Evolutionary conservation across 2,329 filamentous ascomycete genomes (phyloP).

Genomic region (Fusarium sp.): DNA sequence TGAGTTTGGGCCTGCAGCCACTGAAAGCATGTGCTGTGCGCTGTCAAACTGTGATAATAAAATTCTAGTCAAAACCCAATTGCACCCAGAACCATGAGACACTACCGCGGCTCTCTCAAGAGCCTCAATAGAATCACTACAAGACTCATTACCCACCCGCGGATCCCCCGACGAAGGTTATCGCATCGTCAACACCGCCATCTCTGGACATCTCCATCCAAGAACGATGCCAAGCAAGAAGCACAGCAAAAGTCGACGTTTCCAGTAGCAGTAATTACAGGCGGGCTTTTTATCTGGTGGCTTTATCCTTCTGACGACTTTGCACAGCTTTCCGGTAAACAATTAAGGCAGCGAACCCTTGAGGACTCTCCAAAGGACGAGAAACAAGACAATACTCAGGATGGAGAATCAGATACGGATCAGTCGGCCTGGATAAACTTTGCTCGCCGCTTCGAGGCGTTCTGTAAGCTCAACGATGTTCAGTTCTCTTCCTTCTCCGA

Average conservation of each 20-base stretch:
- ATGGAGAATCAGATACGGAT: slow-evolving; percentile 34
- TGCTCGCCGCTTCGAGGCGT: slow-evolving; percentile 57
- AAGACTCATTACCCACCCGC: slow-evolving; percentile 24
- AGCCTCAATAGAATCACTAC: slow-evolving; percentile 30
- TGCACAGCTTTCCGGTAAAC: slow-evolving; percentile 46
- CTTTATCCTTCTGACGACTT: slow-evolving; percentile 57
- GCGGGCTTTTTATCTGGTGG: slow-evolving; percentile 54
- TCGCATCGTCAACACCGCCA: slow-evolving; percentile 27
- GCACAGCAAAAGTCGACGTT: slow-evolving; percentile 40
- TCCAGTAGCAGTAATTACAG: slow-evolving; percentile 47
- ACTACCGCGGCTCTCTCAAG: slow-evolving; percentile 36
- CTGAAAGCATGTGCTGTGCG: slow-evolving; percentile 32
- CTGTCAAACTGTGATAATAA: slow-evolving; percentile 16
- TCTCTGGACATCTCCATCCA: slow-evolving; percentile 29
- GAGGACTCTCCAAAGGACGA: slow-evolving; percentile 7
- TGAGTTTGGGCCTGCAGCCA: slow-evolving; percentile 17
- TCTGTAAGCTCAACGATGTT: slow-evolving; percentile 64
- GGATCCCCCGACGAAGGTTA: slow-evolving; percentile 28
- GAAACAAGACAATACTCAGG: slow-evolving; percentile 29
- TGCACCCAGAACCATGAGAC: slow-evolving; percentile 32
- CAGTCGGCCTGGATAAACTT: slow-evolving; percentile 60
- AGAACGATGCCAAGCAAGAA: slow-evolving; percentile 32
- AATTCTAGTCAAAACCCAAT: slow-evolving; percentile 8
- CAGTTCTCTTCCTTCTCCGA: slow-evolving; percentile 66
- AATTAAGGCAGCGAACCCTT: slow-evolving; percentile 6